These are phyloP conservation scores for Pythium plurisporium DNA, from an alignment of 352 stramenopile genomes.

Conservation along the genomic window DNA sequence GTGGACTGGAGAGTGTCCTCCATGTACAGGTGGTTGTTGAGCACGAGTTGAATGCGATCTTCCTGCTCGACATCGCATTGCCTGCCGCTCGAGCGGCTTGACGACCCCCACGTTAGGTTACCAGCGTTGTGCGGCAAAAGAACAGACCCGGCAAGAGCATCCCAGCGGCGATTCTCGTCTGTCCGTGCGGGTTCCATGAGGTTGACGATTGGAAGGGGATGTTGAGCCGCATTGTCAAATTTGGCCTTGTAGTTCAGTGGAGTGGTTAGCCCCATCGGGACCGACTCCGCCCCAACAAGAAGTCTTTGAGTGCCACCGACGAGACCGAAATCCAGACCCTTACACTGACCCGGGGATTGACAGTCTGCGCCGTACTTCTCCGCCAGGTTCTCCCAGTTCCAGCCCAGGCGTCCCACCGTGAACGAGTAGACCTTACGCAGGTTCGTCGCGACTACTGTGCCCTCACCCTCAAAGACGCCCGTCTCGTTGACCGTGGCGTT, in stretches of 20 bases:
- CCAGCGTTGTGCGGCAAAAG: slow-evolving; percentile 1
- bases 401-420: slow-evolving; percentile 5
- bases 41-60: slow-evolving; percentile 1
- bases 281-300: background rate
- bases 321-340: background rate
- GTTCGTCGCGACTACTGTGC: background rate
- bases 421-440: slow-evolving; percentile 9
- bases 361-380: background rate
- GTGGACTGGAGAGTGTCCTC: background rate
- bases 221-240: too few species aligned
- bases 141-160: background rate
- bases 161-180: background rate
- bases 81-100: background rate
- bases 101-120: background rate
- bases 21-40: slow-evolving; percentile 18
- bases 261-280: background rate
- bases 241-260: background rate
- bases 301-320: background rate
- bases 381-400: background rate
- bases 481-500: background rate
- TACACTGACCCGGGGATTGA: background rate
- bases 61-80: background rate
- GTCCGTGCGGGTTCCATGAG: background rate
- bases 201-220: too few species aligned
- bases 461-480: background rate